phyloP scores from a whole-genome alignment of 345 rosid genomes.

The Hibiscus syriacus region DNA sequence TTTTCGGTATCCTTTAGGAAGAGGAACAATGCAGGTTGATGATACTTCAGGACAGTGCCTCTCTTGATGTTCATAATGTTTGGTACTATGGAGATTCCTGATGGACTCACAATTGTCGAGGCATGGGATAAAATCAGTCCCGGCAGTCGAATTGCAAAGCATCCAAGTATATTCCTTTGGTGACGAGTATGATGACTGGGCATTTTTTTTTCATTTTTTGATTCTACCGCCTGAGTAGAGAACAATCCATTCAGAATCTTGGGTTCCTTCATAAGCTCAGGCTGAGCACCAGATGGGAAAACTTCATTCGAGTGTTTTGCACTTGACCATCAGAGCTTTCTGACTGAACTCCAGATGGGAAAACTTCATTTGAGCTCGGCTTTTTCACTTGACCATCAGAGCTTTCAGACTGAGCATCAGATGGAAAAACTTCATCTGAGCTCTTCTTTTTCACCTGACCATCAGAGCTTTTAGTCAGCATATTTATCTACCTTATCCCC shows the following conservation, averaged over 20 bases:
- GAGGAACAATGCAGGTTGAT: slow-evolving; percentile 81
- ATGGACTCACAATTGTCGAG: slow-evolving; percentile 87
- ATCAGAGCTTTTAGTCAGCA: background rate
- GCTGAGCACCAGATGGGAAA: slow-evolving; percentile 69
- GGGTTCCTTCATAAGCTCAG: slow-evolving; percentile 77
- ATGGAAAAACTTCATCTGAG: no score
- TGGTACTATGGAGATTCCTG: slow-evolving; percentile 56
- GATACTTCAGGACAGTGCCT: slow-evolving; percentile 89
- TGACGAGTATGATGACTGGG: slow-evolving; percentile 27
- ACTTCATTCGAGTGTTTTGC: slow-evolving; percentile 29
- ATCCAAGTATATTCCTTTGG: slow-evolving; percentile 57
- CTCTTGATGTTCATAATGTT: slow-evolving; percentile 95
- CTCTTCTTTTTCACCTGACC: no score
- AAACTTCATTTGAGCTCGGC: no score
- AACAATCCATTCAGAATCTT: slow-evolving; percentile 57
- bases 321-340: background rate
- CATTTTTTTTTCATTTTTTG: slow-evolving; percentile 80
- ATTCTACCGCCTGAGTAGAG: slow-evolving; percentile 86
- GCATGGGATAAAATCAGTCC: slow-evolving; percentile 90
- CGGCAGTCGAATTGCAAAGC: slow-evolving; percentile 79
- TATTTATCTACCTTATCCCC: slow-evolving; percentile 28
- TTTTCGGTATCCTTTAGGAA: slow-evolving; percentile 91
- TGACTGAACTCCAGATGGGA: no score
- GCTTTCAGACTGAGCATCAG: no score
- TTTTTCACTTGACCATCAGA: no score